phyloP scores from a whole-genome alignment of 1,139 yeast species.

The Hemisphaericaspora subhashii region DNA sequence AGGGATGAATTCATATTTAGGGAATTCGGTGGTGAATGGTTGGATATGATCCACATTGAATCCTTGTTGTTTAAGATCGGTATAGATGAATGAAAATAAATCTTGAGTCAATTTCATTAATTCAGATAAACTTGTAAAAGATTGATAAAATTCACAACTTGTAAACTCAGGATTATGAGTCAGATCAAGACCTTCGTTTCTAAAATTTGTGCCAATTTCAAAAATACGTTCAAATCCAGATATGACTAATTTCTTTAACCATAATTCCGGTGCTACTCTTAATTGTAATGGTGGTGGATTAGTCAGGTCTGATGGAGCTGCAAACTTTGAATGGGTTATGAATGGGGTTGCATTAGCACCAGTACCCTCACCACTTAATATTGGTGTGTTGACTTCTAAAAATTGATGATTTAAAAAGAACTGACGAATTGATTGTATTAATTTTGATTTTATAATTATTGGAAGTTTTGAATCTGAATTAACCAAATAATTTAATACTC shows the following conservation, averaged over 20 bases:
- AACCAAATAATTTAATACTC: constrained; percentile 75
- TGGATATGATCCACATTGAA: constrained; percentile 18
- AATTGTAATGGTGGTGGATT: constrained; percentile 48
- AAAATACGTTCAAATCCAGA: constrained; percentile 84
- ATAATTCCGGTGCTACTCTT: constrained; percentile 91
- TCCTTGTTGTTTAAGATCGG: constrained; percentile 17
- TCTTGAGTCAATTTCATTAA: constrained; percentile 66
- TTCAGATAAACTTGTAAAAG: constrained; percentile 69
- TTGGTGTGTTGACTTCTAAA: constrained; percentile 86
- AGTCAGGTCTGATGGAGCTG: constrained; percentile 25
- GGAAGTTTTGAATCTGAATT: constrained; percentile 49
- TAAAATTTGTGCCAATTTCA: constrained; percentile 81
- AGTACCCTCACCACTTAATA: constrained; percentile 66
- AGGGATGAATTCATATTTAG: constrained; percentile 58
- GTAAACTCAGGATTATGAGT: constrained; percentile 97
- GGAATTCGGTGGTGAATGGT: constrained; percentile 21
- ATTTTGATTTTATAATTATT: constrained; percentile 53
- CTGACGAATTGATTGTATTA: constrained; percentile 54
- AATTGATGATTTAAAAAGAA: constrained; percentile 60
- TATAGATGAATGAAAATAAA: constrained; percentile 44
- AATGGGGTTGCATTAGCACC: constrained; percentile 94
- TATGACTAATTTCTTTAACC: constrained; percentile 81
- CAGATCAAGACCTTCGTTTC: constrained; percentile 91
- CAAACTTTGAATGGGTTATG: constrained; percentile 50
- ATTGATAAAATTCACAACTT: constrained; percentile 88